phyloP scores from a whole-genome alignment of 2,329 filamentous ascomycete genomes.

The Aspergillus luchuensis region DNA sequence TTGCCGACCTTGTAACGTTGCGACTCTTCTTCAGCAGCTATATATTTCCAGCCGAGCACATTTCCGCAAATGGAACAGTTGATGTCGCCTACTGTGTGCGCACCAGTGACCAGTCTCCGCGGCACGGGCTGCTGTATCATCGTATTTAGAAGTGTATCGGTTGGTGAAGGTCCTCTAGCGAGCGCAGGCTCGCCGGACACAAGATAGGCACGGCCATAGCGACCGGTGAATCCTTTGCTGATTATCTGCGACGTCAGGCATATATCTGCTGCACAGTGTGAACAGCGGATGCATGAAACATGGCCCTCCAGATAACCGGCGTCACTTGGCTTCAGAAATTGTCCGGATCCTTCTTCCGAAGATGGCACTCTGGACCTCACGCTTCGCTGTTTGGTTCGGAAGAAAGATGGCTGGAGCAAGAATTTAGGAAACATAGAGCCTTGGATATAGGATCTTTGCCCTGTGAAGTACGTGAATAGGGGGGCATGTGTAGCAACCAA shows the following conservation, averaged over 20 bases:
- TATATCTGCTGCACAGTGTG: conserved; percentile 61
- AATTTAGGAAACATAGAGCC: conserved; percentile 52
- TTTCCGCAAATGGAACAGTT: conserved; percentile 58
- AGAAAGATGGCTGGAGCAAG: conserved; percentile 52
- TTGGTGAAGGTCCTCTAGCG: conserved; percentile 31
- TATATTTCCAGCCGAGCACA: conserved; percentile 66
- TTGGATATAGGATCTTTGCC: background rate
- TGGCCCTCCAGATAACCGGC: conserved; percentile 49
- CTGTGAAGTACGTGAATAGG: background rate
- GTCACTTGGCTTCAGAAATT: conserved; percentile 8
- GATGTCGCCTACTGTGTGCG: conserved; percentile 64
- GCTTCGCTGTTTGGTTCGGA: conserved; percentile 39
- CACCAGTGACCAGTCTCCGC: conserved; percentile 63
- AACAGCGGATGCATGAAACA: conserved; percentile 60
- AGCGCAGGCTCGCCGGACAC: conserved; percentile 51
- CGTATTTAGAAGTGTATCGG: conserved; percentile 59
- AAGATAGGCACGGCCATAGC: conserved; percentile 65
- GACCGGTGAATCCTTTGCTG: conserved; percentile 66
- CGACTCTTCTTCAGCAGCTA: conserved; percentile 61
- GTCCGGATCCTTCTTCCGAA: conserved; percentile 4
- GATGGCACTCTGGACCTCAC: conserved; percentile 14
- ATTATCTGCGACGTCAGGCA: conserved; percentile 62
- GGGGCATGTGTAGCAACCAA: background rate
- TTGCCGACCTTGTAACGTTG: conserved; percentile 69
- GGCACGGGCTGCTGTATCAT: conserved; percentile 58